Conservation (phyloP, 768 basidiomycete genomes). For the Leucosporidium creatinivorum region DNA sequence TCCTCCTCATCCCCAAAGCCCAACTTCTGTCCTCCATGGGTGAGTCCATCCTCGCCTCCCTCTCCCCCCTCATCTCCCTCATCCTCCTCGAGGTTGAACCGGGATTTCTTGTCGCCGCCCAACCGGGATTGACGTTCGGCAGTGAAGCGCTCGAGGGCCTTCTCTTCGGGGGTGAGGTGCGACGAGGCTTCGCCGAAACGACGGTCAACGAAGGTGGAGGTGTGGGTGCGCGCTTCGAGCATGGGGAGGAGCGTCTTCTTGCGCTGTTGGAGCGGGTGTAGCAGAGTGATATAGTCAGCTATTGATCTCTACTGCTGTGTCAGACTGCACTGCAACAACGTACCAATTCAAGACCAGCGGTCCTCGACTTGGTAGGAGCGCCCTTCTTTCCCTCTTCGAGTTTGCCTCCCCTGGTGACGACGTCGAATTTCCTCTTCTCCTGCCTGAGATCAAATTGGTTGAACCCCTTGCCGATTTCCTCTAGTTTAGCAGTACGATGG, state of each 20-base stretch:
- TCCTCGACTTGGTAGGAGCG: conserved; percentile 77
- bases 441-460: conserved; percentile 94
- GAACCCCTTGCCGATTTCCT: conserved; percentile 72
- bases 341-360: conserved; percentile 83
- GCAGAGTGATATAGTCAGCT: conserved; percentile 5
- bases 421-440: conserved; percentile 85
- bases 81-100: conserved; percentile 74
- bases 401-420: conserved; percentile 73
- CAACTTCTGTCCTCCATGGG: conserved; percentile 30
- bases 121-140: conserved; percentile 59
- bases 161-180: conserved; percentile 85
- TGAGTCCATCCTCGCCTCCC: conserved; percentile 35
- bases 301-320: background rate
- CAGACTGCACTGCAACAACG: conserved; percentile 31
- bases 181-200: conserved; percentile 95
- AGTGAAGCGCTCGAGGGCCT: conserved; percentile 94
- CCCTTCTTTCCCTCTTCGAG: conserved; percentile 60
- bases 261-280: conserved; percentile 51
- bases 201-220: conserved; percentile 83
- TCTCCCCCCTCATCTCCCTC: conserved; percentile 47
- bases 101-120: conserved; percentile 50
- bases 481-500: conserved; percentile 53
- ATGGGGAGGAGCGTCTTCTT: conserved; percentile 83
- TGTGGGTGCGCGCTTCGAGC: conserved; percentile 67
- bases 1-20: conserved; percentile 54